A percentile compares a stretch with the other conserved stretches of the same genome.
Conservation (phyloP, 257 asterid genomes). For the Przewalskia tangutica region DNA sequence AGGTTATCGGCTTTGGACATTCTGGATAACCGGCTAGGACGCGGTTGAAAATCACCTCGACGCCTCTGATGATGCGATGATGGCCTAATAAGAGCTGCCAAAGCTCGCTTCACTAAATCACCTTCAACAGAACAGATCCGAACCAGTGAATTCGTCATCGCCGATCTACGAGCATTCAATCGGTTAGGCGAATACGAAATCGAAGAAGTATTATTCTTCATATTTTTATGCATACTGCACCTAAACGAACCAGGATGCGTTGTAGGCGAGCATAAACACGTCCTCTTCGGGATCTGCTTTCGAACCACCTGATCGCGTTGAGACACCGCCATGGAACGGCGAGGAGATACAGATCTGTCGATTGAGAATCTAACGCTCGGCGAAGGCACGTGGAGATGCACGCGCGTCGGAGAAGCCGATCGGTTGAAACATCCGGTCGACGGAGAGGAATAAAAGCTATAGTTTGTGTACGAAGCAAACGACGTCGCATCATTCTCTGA, state of each 20-base stretch:
- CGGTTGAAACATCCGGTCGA: slow-evolving; percentile 38
- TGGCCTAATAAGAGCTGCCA: slow-evolving; percentile 14
- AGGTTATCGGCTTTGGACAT: slow-evolving; percentile 35
- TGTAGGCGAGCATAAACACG: slow-evolving; percentile 87
- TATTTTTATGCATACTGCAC: slow-evolving; percentile 67
- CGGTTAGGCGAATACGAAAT: slow-evolving; percentile 49
- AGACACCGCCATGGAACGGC: slow-evolving; percentile 47
- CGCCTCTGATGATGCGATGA: slow-evolving; percentile 13
- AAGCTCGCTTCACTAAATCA: slow-evolving; percentile 14
- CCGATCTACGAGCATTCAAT: slow-evolving; percentile 74
- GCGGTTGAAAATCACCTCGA: slow-evolving; percentile 11
- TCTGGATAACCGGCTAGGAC: slow-evolving; percentile 41
- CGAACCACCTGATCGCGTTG: slow-evolving; percentile 54
- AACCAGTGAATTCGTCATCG: slow-evolving; percentile 84
- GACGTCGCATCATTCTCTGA: slow-evolving; percentile 18
- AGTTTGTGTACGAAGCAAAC: slow-evolving; percentile 42
- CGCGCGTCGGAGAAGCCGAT: slow-evolving; percentile 79
- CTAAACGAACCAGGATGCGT: slow-evolving; percentile 88
- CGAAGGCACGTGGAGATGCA: slow-evolving; percentile 50
- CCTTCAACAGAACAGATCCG: slow-evolving; percentile 40
- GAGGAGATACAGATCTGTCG: slow-evolving; percentile 66
- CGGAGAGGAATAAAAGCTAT: slow-evolving; percentile 33
- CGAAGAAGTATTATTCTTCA: slow-evolving; percentile 19
- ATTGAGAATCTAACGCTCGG: slow-evolving; percentile 70
- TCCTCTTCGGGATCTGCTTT: slow-evolving; percentile 47